Evolutionary conservation across 2,329 filamentous ascomycete species (phyloP).

Genomic region (Cadophora sp.): DNA sequence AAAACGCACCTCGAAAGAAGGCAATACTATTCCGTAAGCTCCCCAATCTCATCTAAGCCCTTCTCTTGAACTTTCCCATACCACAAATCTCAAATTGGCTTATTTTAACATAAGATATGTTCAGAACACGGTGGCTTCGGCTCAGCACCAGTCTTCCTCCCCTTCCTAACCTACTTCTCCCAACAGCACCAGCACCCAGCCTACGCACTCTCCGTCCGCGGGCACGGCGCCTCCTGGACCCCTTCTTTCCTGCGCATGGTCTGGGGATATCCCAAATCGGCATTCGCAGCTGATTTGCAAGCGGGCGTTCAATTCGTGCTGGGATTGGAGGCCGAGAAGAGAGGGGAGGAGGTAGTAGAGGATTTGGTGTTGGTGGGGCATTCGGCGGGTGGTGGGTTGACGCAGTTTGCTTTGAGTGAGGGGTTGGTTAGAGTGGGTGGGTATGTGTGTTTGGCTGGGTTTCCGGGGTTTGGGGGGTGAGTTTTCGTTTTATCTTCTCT

Average conservation of each 20-base stretch:
- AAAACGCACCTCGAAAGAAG: constrained; percentile 17
- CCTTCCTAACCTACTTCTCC: constrained; percentile 44
- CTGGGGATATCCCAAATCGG: constrained; percentile 35
- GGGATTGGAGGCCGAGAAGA: constrained; percentile 25
- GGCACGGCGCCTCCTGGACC: constrained; percentile 50
- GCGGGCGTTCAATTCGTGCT: constrained; percentile 13
- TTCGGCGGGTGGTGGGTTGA: constrained; percentile 49
- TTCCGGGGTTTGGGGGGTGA: constrained; percentile 50
- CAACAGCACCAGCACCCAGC: constrained; percentile 45
- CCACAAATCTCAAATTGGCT: not conserved
- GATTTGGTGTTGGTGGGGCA: constrained; percentile 47
- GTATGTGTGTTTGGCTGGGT: constrained; percentile 46
- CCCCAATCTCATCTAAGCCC: not conserved
- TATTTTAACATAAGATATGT: not conserved
- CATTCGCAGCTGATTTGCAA: constrained; percentile 30
- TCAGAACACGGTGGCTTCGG: constrained; percentile 49
- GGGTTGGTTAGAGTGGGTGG: constrained; percentile 44
- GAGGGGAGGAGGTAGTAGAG: constrained; percentile 28
- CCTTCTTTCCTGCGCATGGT: constrained; percentile 47
- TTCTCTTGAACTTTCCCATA: not conserved
- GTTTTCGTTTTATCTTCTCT: constrained; percentile 19
- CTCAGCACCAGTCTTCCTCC: constrained; percentile 48
- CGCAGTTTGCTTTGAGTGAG: constrained; percentile 47
- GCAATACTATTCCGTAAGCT: constrained; percentile 45
- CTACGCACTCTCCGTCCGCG: constrained; percentile 50